Evolutionary conservation across 1,284 basidiomycete genomes (phyloP).

Genomic region (Irpex sp.): DNA sequence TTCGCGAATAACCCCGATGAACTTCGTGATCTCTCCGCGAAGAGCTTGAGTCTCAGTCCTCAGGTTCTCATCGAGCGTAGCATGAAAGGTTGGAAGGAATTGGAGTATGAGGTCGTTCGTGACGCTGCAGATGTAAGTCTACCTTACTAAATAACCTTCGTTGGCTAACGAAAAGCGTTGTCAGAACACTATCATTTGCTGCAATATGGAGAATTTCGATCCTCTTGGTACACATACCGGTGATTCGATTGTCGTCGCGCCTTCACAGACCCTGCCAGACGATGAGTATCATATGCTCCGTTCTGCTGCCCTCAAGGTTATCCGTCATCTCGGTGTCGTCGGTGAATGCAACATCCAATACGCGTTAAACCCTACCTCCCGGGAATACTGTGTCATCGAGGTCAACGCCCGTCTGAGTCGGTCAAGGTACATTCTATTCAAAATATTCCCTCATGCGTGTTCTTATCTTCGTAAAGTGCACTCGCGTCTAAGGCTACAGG

Average conservation of each 20-base stretch:
- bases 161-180: neutral
- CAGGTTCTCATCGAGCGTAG: constrained; percentile 98
- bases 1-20: constrained; percentile 97
- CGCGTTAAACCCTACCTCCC: constrained; percentile 89
- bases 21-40: constrained; percentile 91
- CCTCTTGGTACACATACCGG: constrained; percentile 99
- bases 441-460: constrained; percentile 47
- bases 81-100: constrained; percentile 99
- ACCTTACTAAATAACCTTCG: neutral
- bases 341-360: constrained; percentile 99
- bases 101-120: constrained; percentile 98
- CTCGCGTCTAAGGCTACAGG: constrained; percentile 99
- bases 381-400: constrained; percentile 98
- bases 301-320: constrained; percentile 88
- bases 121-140: constrained; percentile 86
- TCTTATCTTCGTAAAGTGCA: constrained; percentile 41
- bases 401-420: constrained; percentile 80
- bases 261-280: constrained; percentile 96
- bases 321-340: constrained; percentile 93
- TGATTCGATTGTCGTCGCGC: constrained; percentile 99
- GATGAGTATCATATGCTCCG: constrained; percentile 99
- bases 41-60: constrained; percentile 86
- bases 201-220: constrained; percentile 99
- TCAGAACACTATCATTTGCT: constrained; percentile 92
- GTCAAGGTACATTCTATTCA: constrained; percentile 33